Percentiles rank a stretch among this genome's conserved stretches.
These are phyloP conservation scores for Podospora australis DNA, from an alignment of 495 filamentous ascomycete species.

Conservation along the genomic window DNA sequence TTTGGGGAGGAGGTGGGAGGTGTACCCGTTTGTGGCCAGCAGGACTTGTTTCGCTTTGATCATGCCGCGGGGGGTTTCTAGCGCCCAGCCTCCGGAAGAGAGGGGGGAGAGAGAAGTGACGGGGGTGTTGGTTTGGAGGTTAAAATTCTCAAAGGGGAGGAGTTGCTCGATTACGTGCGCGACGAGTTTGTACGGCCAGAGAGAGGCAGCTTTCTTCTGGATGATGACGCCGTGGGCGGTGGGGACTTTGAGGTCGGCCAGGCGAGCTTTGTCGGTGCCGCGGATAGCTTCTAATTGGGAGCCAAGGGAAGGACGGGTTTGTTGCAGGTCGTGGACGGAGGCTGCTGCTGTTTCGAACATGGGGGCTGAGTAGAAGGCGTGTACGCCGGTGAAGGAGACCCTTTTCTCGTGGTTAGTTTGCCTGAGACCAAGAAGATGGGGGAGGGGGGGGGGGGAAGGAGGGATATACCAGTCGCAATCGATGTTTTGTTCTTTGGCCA, in stretches of 20 bases:
- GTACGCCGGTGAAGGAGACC: slow-evolving; percentile 36
- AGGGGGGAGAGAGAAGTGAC: slow-evolving; percentile 41
- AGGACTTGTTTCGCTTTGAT: slow-evolving; percentile 56
- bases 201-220: slow-evolving; percentile 39
- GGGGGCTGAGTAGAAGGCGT: slow-evolving; percentile 45
- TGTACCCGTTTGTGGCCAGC: slow-evolving; percentile 75
- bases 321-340: slow-evolving; percentile 35
- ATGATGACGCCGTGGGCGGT: slow-evolving; percentile 41
- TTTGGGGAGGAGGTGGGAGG: slow-evolving; percentile 60
- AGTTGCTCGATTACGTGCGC: slow-evolving; percentile 56
- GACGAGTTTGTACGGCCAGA: slow-evolving; percentile 81
- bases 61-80: slow-evolving; percentile 58
- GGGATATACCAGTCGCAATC: slow-evolving; percentile 51
- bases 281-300: slow-evolving; percentile 26
- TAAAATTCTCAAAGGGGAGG: slow-evolving; percentile 41
- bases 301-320: slow-evolving; percentile 47
- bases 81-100: slow-evolving; percentile 33
- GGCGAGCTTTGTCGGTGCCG: slow-evolving; percentile 20
- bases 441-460: background rate
- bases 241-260: slow-evolving; percentile 32
- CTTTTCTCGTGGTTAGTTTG: slow-evolving; percentile 21
- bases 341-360: slow-evolving; percentile 40
- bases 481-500: slow-evolving; percentile 47
- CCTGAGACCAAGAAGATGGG: too few relatives aligned
- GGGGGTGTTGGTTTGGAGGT: slow-evolving; percentile 68